Evolutionary conservation across 148 eudicot genomes (phyloP), one percentile per base, ranked within the genome.

Genomic region (Rhododendron griersonianum): DNA sequence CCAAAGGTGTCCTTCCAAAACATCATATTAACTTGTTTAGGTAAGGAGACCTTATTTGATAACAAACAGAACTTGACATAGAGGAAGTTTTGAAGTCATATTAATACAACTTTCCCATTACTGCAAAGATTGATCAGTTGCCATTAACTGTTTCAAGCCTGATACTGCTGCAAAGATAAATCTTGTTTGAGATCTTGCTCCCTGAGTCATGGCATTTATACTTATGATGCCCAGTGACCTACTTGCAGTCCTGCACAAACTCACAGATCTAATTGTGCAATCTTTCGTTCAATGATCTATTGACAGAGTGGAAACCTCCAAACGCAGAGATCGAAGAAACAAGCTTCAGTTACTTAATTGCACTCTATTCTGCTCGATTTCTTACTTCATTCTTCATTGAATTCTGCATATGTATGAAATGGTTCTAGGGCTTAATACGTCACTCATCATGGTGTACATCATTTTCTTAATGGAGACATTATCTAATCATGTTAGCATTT

Each of bases 401-500:
- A 11, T 39, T 77, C 41, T 16, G 80, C 28, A 77, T 77, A 37
- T 77, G 23, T 41, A 37, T 19, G 50, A 6, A 18, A 41, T 39
- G 78, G 82, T 83, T 83, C 5, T 83, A 19, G 74, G 76, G 37
- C 45, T 83, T n/a, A 41, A 65, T 44, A 28, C 15, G 44, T 45
- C 39, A 33, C 19, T 73, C 15, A 73, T 7, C 41, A 67, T 7
- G 15, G 33, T 7, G 2, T 5, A 61, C 25, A 50, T 84, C 48
- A 45, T 23, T 83, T 84, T 51, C 16, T 25, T 23, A 5, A 51
- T 51, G 37, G 69, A 83, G 15, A 16, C 41, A 39, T 4, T 30
- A 55, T 80, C 23, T 80, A n/a, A 88, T 84, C 23, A 59, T 73
- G 21, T 50, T 71, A 3, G 16, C 51, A 47, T 80, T 18, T 78